phyloP scores from a whole-genome alignment of 352 stramenopile genomes.

The Globisporangium camurandrum region DNA sequence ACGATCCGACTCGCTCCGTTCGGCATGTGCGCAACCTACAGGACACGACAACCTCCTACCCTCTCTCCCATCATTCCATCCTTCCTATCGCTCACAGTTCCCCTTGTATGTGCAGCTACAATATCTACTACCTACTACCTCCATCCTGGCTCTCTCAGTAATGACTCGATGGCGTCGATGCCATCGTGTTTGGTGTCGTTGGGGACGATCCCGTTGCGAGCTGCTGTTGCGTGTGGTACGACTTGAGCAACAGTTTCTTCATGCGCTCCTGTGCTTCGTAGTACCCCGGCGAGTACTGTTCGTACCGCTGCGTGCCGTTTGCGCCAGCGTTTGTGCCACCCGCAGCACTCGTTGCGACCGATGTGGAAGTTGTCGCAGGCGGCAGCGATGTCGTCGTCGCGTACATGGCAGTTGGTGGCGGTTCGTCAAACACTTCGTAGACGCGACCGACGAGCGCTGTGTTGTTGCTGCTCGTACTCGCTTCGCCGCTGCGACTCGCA shows the following conservation, averaged over 20 bases:
- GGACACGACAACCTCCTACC: no score
- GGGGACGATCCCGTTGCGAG: conserved; percentile 38
- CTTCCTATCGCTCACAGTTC: no score
- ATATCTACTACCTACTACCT: no score
- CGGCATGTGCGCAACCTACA: no score
- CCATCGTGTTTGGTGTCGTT: conserved; percentile 5
- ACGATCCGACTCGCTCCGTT: no score
- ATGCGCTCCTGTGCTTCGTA: conserved; percentile 69
- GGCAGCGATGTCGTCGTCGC: conserved; percentile 16
- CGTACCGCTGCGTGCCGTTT: conserved; percentile 11
- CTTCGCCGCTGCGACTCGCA: neutral
- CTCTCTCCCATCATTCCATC: no score
- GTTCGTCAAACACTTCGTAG: conserved; percentile 35
- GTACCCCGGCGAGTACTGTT: conserved; percentile 39
- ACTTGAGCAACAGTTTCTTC: conserved; percentile 71
- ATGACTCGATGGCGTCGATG: conserved; percentile 2
- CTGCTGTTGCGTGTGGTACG: conserved; percentile 73
- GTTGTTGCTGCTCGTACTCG: conserved; percentile 5
- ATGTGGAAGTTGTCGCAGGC: conserved; percentile 10
- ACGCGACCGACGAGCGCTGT: conserved; percentile 21
- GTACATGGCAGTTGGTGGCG: conserved; percentile 5
- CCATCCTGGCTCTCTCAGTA: no score
- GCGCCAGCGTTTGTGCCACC: no score
- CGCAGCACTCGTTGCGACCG: neutral
- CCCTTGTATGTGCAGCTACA: no score